These are phyloP conservation scores for Sambucus nigra DNA, from an alignment of 129 eudicot genomes.

Conservation along the genomic window DNA sequence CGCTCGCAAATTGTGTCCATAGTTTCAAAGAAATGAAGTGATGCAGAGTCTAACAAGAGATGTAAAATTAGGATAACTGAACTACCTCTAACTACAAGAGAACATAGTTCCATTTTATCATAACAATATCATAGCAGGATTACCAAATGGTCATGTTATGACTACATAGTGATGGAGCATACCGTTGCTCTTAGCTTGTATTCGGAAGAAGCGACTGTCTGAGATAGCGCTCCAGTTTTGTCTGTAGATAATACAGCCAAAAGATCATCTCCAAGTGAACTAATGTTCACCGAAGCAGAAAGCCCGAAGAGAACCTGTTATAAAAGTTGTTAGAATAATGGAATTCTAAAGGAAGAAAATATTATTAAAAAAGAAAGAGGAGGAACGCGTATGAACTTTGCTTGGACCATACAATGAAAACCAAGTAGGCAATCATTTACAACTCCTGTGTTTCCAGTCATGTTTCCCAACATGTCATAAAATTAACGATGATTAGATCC, in stretches of 20 bases:
- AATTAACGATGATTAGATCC: no score
- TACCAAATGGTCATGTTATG: no score
- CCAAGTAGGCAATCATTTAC: background rate
- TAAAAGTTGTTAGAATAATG: background rate
- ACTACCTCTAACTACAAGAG: background rate
- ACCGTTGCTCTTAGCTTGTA: conserved; percentile 89
- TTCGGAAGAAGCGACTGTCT: conserved; percentile 61
- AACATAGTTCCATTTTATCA: background rate
- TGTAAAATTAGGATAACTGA: no score
- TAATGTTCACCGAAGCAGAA: conserved; percentile 52
- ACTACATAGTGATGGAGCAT: conserved; percentile 6
- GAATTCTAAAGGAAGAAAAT: background rate
- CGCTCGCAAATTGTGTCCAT: no score
- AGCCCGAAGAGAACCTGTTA: conserved; percentile 78
- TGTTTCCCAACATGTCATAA: no score
- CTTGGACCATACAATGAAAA: background rate
- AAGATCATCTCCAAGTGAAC: conserved; percentile 50
- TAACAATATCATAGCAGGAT: background rate
- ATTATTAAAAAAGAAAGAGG: background rate
- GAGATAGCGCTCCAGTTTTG: conserved; percentile 25
- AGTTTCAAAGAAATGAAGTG: no score
- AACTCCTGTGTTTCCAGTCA: no score
- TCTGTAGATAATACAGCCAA: conserved; percentile 43
- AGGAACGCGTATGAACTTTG: background rate
- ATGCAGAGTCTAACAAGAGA: no score